A percentile compares a stretch with the other conserved stretches of the same genome.
These are phyloP conservation scores for Gliomastix tumulicola DNA, from an alignment of 2,329 filamentous ascomycete species.

Conservation along the genomic window DNA sequence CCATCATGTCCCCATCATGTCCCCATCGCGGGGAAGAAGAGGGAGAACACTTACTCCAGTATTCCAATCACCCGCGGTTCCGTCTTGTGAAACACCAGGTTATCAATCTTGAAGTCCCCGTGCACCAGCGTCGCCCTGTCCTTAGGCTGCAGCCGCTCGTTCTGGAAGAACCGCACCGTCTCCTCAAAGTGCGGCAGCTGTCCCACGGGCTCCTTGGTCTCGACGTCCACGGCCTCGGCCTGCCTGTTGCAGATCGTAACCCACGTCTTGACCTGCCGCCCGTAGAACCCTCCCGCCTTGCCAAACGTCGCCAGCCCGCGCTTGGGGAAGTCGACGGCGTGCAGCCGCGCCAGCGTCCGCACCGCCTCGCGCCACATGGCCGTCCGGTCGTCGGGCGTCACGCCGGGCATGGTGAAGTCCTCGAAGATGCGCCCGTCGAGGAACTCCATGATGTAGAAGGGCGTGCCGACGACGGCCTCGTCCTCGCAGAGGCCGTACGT, in stretches of 20 bases:
- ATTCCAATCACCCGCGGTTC: slow-evolving; percentile 86
- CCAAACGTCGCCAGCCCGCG: slow-evolving; percentile 71
- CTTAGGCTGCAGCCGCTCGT: slow-evolving; percentile 61
- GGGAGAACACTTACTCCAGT: slow-evolving; percentile 55
- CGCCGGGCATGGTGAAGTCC: slow-evolving; percentile 73
- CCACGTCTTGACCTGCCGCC: slow-evolving; percentile 80
- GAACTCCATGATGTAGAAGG: slow-evolving; percentile 97
- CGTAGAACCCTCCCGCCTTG: slow-evolving; percentile 70
- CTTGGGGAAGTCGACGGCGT: slow-evolving; percentile 60
- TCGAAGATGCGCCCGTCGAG: slow-evolving; percentile 90
- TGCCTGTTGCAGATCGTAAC: slow-evolving; percentile 71
- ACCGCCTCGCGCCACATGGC: slow-evolving; percentile 85
- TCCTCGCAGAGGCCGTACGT: slow-evolving; percentile 85
- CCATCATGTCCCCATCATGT: too few species aligned
- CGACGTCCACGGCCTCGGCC: slow-evolving; percentile 66
- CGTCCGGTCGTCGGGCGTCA: slow-evolving; percentile 60
- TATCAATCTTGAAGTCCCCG: slow-evolving; percentile 95
- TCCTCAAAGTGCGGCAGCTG: slow-evolving; percentile 77
- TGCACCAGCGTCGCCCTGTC: slow-evolving; percentile 80
- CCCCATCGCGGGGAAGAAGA: not conserved
- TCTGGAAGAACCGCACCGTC: slow-evolving; percentile 70
- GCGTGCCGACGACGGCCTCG: slow-evolving; percentile 69
- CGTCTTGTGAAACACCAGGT: slow-evolving; percentile 82
- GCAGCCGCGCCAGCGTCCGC: slow-evolving; percentile 76
- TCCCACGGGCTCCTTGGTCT: slow-evolving; percentile 71